Percentiles rank a stretch among this genome's conserved stretches.
Conservation (phyloP, 2,329 filamentous ascomycete species). For the Paramyrothecium roridum region DNA sequence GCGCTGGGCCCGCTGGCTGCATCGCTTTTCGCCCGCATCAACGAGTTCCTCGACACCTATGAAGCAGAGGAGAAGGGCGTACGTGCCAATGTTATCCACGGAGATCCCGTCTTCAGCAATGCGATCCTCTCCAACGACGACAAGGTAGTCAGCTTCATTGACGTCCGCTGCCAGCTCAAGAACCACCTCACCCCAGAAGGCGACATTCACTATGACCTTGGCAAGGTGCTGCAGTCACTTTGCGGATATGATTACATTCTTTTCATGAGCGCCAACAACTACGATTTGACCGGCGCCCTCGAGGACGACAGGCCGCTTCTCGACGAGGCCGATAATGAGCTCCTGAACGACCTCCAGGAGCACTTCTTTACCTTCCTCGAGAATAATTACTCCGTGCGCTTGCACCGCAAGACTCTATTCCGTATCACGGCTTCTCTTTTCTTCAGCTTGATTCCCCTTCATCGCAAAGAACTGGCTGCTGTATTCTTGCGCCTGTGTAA, state of each 20-base stretch:
- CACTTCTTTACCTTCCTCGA: slow-evolving; percentile 22
- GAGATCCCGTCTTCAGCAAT: slow-evolving; percentile 26
- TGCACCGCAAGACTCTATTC: slow-evolving; percentile 24
- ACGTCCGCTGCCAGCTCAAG: slow-evolving; percentile 24
- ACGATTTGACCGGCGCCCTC: slow-evolving; percentile 6
- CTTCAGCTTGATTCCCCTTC: slow-evolving; percentile 25
- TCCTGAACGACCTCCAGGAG: slow-evolving; percentile 14
- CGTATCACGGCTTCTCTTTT: slow-evolving; percentile 24
- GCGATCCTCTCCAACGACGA: slow-evolving; percentile 21
- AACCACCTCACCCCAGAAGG: slow-evolving; percentile 20
- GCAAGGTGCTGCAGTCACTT: slow-evolving; percentile 24
- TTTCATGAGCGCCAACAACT: slow-evolving; percentile 16
- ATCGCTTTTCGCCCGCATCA: slow-evolving; percentile 17
- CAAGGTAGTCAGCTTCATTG: slow-evolving; percentile 22
- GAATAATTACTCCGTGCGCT: slow-evolving; percentile 16
- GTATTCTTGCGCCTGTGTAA: slow-evolving; percentile 21
- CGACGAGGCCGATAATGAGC: slow-evolving; percentile 16
- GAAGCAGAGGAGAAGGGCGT: slow-evolving; percentile 22
- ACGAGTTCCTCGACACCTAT: slow-evolving; percentile 23
- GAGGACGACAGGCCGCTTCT: slow-evolving; percentile 15
- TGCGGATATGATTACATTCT: slow-evolving; percentile 26
- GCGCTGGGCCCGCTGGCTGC: slow-evolving; percentile 17
- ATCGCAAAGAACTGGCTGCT: slow-evolving; percentile 18
- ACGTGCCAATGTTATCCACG: slow-evolving; percentile 20
- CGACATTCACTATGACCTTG: slow-evolving; percentile 25